Evolutionary conservation across 2,329 filamentous ascomycete genomes (phyloP).

Genomic region (Fusarium algeriense): DNA sequence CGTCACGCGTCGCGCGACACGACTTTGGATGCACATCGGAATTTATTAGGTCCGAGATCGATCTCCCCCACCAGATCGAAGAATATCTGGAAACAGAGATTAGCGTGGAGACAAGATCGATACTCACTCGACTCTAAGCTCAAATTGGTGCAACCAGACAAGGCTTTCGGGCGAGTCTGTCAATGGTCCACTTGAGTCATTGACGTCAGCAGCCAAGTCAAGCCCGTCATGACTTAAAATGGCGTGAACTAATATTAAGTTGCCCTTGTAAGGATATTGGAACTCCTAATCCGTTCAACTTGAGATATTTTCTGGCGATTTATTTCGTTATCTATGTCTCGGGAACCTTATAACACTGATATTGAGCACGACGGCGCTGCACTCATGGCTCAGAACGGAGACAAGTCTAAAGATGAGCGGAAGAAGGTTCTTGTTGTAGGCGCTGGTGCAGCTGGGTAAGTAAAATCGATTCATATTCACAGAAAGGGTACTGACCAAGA

Average conservation of each 20-base stretch:
- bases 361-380: constrained; percentile 28
- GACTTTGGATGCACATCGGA: not conserved
- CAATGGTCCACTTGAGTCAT: constrained; percentile 26
- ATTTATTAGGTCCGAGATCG: constrained; percentile 1
- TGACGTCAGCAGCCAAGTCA: constrained; percentile 38
- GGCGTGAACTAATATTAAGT: not conserved
- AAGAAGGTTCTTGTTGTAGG: constrained; percentile 28
- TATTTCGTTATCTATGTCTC: constrained; percentile 4
- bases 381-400: constrained; percentile 31
- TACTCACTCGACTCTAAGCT: constrained; percentile 10
- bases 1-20: not conserved
- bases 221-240: constrained; percentile 34
- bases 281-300: not conserved
- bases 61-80: constrained; percentile 6
- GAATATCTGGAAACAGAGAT: not conserved
- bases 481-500: not conserved
- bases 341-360: not conserved
- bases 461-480: rapidly evolving
- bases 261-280: not conserved
- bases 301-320: not conserved
- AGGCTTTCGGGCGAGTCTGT: not conserved
- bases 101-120: constrained; percentile 15
- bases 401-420: constrained; percentile 12
- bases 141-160: constrained; percentile 6
- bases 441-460: constrained; percentile 36